phyloP scores from a whole-genome alignment of 129 eudicot species.

The Oenanthe sinensis region DNA sequence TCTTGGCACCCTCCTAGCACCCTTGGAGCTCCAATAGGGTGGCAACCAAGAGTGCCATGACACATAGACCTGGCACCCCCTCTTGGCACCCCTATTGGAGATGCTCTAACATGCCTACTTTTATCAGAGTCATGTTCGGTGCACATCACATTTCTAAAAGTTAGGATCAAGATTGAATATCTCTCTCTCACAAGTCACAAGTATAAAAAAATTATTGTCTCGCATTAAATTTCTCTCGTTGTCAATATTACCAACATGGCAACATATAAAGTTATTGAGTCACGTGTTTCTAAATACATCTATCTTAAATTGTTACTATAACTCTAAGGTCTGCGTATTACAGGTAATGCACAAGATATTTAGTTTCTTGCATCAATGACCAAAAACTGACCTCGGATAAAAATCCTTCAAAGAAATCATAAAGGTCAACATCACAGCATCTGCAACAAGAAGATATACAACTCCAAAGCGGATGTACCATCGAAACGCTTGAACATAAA shows the following conservation, averaged over 20 bases:
- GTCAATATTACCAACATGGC: not conserved
- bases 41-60: too few species aligned
- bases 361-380: not conserved
- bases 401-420: constrained; percentile 51
- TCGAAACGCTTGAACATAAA: constrained; percentile 62
- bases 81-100: too few species aligned
- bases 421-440: constrained; percentile 59
- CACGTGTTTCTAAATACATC: not conserved
- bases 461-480: constrained; percentile 92
- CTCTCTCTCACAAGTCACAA: not conserved
- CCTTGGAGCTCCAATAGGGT: too few species aligned
- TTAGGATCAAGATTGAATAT: not conserved
- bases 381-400: constrained; percentile 44
- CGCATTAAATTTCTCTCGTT: not conserved
- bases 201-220: not conserved
- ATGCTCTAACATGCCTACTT: not conserved
- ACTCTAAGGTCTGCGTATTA: not conserved
- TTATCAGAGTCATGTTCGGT: not conserved
- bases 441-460: constrained; percentile 65
- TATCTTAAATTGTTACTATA: not conserved
- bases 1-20: too few species aligned
- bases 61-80: too few species aligned
- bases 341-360: not conserved
- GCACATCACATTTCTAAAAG: too few species aligned
- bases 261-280: not conserved